These are phyloP conservation scores for Phaeosphaeria sp. DNA, from an alignment of 2,329 filamentous ascomycete species.

Conservation along the genomic window DNA sequence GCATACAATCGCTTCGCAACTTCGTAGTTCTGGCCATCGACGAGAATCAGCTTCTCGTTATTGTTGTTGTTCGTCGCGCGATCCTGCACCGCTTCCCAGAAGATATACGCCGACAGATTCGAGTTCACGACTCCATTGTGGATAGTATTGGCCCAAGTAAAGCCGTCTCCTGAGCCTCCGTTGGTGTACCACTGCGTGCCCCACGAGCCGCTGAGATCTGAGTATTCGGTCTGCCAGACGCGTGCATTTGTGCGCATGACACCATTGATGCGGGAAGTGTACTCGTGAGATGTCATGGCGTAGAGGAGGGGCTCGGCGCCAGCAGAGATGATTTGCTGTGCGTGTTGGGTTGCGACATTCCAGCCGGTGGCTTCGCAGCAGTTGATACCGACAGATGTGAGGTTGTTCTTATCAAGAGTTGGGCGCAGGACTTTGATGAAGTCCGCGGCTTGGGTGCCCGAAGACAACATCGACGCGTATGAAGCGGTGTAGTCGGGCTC, in stretches of 20 bases:
- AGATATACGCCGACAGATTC: conserved; percentile 61
- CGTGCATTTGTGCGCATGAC: conserved; percentile 52
- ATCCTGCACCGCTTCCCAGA: conserved; percentile 60
- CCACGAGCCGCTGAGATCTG: conserved; percentile 52
- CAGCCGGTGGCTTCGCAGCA: conserved; percentile 57
- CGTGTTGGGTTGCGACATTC: conserved; percentile 48
- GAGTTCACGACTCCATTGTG: conserved; percentile 58
- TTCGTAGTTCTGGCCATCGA: conserved; percentile 43
- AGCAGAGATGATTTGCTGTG: conserved; percentile 47
- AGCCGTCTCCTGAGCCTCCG: conserved; percentile 59
- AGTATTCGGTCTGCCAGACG: conserved; percentile 62
- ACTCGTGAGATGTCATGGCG: conserved; percentile 53
- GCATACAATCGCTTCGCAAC: conserved; percentile 51
- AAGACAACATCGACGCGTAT: conserved; percentile 58
- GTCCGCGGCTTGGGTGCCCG: conserved; percentile 57
- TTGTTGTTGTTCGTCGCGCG: conserved; percentile 48
- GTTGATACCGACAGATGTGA: conserved; percentile 48
- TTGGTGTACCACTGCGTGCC: conserved; percentile 56
- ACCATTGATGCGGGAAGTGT: conserved; percentile 50
- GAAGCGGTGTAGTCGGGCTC: conserved; percentile 52
- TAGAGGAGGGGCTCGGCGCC: conserved; percentile 50
- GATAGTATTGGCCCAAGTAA: conserved; percentile 64
- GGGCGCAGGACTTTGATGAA: conserved; percentile 59
- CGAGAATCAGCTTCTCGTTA: conserved; percentile 45
- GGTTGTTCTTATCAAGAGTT: conserved; percentile 46